Evolutionary conservation across 805 yeast genomes (phyloP), one percentile per base, ranked within the genome.

Genomic region (Suhomyces vadensis): DNA sequence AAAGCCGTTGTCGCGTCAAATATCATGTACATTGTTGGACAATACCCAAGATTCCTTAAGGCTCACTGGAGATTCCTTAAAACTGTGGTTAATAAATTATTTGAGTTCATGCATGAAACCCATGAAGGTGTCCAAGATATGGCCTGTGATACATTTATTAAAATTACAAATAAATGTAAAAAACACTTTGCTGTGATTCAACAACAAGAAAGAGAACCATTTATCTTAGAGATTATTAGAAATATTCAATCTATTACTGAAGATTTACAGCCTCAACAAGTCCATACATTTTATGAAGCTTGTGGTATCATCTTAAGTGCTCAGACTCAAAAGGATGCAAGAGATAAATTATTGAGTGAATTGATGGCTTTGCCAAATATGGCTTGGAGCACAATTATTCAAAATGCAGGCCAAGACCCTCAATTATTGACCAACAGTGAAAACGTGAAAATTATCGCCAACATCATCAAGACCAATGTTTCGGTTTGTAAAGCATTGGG

Each of bases 111-210:
- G 99, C 98, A 94, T 72, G 99, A 94, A 75, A 90, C 97, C n/a
- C 99, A 94, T 67, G 99, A 92, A 67, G 99, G 99, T 73, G 99
- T 94, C 49, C 99, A 94, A 71, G 99, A 94, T 67, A 94, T 94
- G 99, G 99, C 99, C 6, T 94, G 99, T 74, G 99, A 94, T 67
- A 94, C 99, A 0, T 94, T 94, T 63, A 92, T 92, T 62, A 94
- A 94, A 66, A 94, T 94, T 64, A 88, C 96, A 17, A 84, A 81
- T 54, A 94, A 94, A 69, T 94, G 99, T 77, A 91, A 90, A 67
- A 83, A 91, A 53, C 97, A 92, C 67, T 94, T 94, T 67, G 96
- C 92, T 31, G 85, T 86, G 39, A 84, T 80, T 54, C 97, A 92
- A 67, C 78, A 81, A 16, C 85, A 83, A 51, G 98, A 95, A 69